Base-by-base conservation (phyloP, 1,139 yeast species). In the Candida smagusa region DNA sequence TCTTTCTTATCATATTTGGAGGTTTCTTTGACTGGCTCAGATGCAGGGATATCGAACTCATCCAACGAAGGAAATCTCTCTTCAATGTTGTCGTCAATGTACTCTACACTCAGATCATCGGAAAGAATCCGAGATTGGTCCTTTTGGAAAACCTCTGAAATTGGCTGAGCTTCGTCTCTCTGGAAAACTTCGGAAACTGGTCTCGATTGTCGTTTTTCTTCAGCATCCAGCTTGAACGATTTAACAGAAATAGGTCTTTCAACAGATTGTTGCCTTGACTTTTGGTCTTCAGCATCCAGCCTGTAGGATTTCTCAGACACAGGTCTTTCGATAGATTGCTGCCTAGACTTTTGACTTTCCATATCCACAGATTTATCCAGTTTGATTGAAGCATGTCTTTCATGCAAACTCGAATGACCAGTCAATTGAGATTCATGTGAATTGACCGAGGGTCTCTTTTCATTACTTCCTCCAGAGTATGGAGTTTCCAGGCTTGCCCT, bases 41-140 rank as follows among this genome's bases (percentile, higher is more conserved):
- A 11, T 19, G 30, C 24, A 23, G 39, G 33, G 3, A 49, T 60
- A 26, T 58, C 46, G 23, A 66, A 50, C 22, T 61, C 61, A 27
- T 71, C 76, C 12, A 71, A 54, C 3, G 74, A 66, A 3, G 77
- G 77, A 39, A 59, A 72, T 31, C 75, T 54, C 40, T 65, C 69
- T 44, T 69, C 75, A 36, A 71, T 50, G 33, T 65, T 57, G 8
- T 56, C 70, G 11, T 64, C 11, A 23, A 42, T 23, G 12, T 27
- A 27, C 4, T 27, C 54, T 23, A 59, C 44, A 30, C 58, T 55
- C 12, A 48, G 53, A 22, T 56, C 58, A 4, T 42, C 51, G 12
- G 37, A 30, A 9, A 24, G 16, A 23, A 19, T 19, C 19, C 12
- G 11, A 12, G 9, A 6, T 25, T 24, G 6, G 8, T 16, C 13